Percentiles rank a stretch among this genome's conserved stretches.
Conservation (phyloP, 129 eudicot species). For the Helianthus tuberosus region DNA sequence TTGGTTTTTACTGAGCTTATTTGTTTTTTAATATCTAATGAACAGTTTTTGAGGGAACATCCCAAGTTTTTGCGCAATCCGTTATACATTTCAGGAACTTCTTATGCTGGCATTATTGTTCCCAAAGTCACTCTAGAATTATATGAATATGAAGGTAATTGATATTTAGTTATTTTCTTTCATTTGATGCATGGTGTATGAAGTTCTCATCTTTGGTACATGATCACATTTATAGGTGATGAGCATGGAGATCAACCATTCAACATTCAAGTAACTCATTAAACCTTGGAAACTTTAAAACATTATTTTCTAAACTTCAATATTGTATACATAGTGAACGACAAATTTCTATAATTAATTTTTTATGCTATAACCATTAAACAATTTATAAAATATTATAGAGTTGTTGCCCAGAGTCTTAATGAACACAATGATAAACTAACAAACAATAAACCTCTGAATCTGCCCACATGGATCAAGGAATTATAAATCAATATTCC, state of each 20-base stretch:
- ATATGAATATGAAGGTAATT: conserved; percentile 8
- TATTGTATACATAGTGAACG: too few species aligned
- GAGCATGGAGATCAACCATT: conserved; percentile 13
- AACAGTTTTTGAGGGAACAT: conserved; percentile 15
- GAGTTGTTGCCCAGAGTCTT: too few species aligned
- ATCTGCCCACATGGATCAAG: too few species aligned
- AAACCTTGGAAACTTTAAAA: too few species aligned
- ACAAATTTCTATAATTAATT: too few species aligned
- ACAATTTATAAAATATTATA: too few species aligned
- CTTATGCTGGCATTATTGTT: conserved; percentile 6
- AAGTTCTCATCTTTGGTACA: not conserved
- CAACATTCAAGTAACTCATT: conserved; percentile 9
- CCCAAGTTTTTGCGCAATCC: conserved; percentile 20
- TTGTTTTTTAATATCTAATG: not conserved
- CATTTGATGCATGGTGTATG: not conserved
- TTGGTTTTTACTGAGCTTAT: too few species aligned
- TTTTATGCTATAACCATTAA: too few species aligned
- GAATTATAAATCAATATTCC: too few species aligned
- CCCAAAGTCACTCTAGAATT: conserved; percentile 16
- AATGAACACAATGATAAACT: too few species aligned
- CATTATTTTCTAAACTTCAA: not conserved
- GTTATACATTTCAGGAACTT: conserved; percentile 10
- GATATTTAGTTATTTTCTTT: not conserved
- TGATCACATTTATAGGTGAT: not conserved
- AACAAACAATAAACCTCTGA: too few species aligned